Conservation (phyloP, 192 early-diverging fungal genomes). For the Rhizoclosmatium sp. region DNA sequence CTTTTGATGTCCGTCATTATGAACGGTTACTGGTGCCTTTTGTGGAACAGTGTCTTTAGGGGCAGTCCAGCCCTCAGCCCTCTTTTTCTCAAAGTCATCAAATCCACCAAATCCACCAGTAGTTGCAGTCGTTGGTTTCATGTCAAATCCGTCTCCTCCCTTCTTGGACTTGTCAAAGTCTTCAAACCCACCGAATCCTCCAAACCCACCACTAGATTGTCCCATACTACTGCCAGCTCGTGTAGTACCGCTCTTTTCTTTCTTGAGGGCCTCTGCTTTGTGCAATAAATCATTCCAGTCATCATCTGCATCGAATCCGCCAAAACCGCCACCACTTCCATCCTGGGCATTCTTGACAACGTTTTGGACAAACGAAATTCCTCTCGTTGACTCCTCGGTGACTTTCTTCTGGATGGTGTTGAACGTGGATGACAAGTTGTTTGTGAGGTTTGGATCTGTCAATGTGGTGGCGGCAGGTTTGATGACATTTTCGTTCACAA, state of each 20-base stretch:
- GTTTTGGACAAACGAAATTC: slow-evolving; percentile 43
- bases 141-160: background rate
- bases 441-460: slow-evolving; percentile 55
- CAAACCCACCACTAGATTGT: background rate
- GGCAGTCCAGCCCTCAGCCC: background rate
- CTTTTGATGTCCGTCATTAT: slow-evolving; percentile 17
- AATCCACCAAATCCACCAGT: slow-evolving; percentile 24
- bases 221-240: no score
- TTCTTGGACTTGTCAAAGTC: background rate
- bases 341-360: slow-evolving; percentile 40
- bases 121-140: background rate
- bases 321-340: background rate
- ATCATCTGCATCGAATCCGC: slow-evolving; percentile 7
- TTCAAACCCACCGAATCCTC: slow-evolving; percentile 15
- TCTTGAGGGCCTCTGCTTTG: slow-evolving; percentile 27
- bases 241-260: background rate
- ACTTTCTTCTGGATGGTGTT: slow-evolving; percentile 45
- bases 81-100: slow-evolving; percentile 6
- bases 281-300: slow-evolving; percentile 25
- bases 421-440: slow-evolving; percentile 51
- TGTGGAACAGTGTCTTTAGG: background rate
- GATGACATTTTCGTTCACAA: slow-evolving; percentile 58
- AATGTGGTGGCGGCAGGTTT: slow-evolving; percentile 56
- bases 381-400: slow-evolving; percentile 45
- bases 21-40: background rate